Base-by-base conservation (phyloP, 75 land plant species). In the Gnetum montanum region DNA sequence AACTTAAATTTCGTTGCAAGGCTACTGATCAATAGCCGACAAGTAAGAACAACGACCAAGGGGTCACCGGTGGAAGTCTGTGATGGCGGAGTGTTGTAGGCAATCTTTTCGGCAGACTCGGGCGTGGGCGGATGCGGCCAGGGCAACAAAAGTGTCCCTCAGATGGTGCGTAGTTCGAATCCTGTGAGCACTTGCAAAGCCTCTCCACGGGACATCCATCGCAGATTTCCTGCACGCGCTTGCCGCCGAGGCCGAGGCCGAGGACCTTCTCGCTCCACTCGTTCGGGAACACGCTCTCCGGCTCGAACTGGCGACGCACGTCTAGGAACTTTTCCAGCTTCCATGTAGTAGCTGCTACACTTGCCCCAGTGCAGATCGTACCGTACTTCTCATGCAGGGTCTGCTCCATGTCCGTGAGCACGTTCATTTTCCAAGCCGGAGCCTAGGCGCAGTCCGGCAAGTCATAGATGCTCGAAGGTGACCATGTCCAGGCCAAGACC, bases 311-410 rank as follows among this genome's bases (percentile, higher is more conserved):
- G 3, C 55, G 22, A 41, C 73, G 81, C 25, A 78, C 76, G 25
- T 46, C 61, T n/a, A 89, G 31, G 47, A 89, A 89, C n/a, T n/a
- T n/a, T n/a, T n/a, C n/a, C n/a, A n/a, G n/a, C 58, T 28, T 73
- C 70, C 23, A 62, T 65, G 44, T 78, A 85, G 60, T 76, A 81
- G 43, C 73, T 72, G 16, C 95, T 31, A 54, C 82, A 85, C 69
- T 89, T 89, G 2, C 90, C 95, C 95, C 95, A 89, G 20, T 89
- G 95, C 16, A 90, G 95, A 15, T 69, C 0, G 57, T 86, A 7
- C 70, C 78, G 40, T 89, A 82, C 63, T 89, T 89, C 66, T 73
- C 70, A 18, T 82, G 4, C n/a, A 55, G 78, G 44, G 85, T 70
- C 63, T 89, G 90, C 54, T 85, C 95, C 0, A 89, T 54, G 64